Evolutionary conservation across 306 rosid genomes (phyloP).

Genomic region (Neltuma alba): DNA sequence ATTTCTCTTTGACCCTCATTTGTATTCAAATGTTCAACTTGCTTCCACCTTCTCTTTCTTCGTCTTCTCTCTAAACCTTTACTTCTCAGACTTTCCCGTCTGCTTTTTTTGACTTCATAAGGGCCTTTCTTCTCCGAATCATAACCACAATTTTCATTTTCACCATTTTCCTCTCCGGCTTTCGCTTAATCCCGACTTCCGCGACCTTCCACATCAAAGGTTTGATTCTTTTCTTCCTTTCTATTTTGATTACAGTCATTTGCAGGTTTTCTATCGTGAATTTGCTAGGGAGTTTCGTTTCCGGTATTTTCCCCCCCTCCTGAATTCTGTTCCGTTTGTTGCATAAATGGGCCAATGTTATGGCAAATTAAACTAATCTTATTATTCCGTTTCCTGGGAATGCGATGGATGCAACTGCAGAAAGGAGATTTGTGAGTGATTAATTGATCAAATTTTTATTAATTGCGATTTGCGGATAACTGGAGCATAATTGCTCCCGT

Average conservation of each 20-base stretch:
- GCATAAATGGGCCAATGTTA: slow-evolving; percentile 14
- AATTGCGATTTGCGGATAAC: neutral
- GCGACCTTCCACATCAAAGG: slow-evolving; percentile 54
- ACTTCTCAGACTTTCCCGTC: slow-evolving; percentile 52
- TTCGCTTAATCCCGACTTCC: slow-evolving; percentile 43
- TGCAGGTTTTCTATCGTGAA: slow-evolving; percentile 18
- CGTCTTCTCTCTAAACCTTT: slow-evolving; percentile 47
- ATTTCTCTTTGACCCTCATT: slow-evolving; percentile 40
- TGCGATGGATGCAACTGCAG: slow-evolving; percentile 23
- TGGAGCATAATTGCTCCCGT: neutral
- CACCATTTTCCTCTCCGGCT: slow-evolving; percentile 37
- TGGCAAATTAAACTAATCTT: neutral
- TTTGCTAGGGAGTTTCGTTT: slow-evolving; percentile 24
- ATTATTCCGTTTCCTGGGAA: slow-evolving; percentile 8
- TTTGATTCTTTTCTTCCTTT: slow-evolving; percentile 29
- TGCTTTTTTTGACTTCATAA: slow-evolving; percentile 76
- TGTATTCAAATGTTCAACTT: slow-evolving; percentile 38
- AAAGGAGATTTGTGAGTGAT: neutral
- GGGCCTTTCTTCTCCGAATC: slow-evolving; percentile 46
- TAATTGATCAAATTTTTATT: slow-evolving; percentile 18
- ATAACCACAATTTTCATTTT: slow-evolving; percentile 46
- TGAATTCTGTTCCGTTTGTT: neutral
- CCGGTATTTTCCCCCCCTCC: neutral
- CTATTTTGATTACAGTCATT: slow-evolving; percentile 16
- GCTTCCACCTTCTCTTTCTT: slow-evolving; percentile 24